Evolutionary conservation across 164 flowering plant genomes (phyloP), one percentile per base, ranked within the genome.

Genomic region (Magnolia changhungtana): DNA sequence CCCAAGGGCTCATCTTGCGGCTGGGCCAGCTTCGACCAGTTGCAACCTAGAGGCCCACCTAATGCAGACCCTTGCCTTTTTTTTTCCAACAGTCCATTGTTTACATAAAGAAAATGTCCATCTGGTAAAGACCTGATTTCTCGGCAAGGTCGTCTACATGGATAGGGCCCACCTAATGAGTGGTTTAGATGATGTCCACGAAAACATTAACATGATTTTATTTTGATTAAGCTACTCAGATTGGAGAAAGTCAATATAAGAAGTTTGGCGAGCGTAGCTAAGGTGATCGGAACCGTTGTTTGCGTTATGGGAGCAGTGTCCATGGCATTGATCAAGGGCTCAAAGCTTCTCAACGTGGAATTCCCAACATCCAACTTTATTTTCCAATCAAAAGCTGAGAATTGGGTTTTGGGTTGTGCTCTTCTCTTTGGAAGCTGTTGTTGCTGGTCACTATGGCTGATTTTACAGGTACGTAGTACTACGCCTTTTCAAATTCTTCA

Each of bases 361-460:
- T 67, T 80, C 8, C 70, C 24, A 3, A 71, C 68, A 10, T 23
- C n/a, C 49, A 72, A 52, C 77, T 58, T 66, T 67, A 2, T 75
- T 74, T 11, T 52, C 16, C 55, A 11, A 50, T n/a, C 77, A 9
- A 82, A 61, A 67, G 78, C 71, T 50, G 83, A 85, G 29, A 84
- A 71, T 50, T 88, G 92, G 29, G 29, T 86, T 72, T 70, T 86
- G 63, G 97, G 97, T 50, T 86, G 90, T 74, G 71, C 85, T 37
- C 74, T 83, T 19, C 87, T 92, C 74, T 83, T 89, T 73, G 87
- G 59, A 73, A 86, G 90, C 79, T 27, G 72, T 72, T 80, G 81
- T 79, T 87, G 86, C 81, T 89, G 93, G 93, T 87, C 94, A 13
- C 0, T 81, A 75, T 89, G 94, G 97, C 84, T 90, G 8, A 85